Percentiles rank a stretch among this genome's conserved stretches.
Conservation (phyloP, 2,329 filamentous ascomycete genomes). For the Anthostomella pinea region DNA sequence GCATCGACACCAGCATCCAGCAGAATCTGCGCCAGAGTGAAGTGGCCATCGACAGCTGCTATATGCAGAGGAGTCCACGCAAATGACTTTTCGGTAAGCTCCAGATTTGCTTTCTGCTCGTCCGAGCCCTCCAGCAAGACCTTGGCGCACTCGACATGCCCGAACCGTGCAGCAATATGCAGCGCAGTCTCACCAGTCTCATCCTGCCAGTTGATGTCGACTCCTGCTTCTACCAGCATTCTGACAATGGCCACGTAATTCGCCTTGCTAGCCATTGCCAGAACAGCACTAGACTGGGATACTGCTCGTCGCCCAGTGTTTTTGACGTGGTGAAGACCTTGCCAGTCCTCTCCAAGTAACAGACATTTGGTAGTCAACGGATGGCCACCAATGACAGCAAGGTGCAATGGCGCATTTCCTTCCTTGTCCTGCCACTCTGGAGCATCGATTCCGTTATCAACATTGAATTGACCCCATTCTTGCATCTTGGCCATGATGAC, state of each 20-base stretch:
- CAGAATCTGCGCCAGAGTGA: slow-evolving; percentile 71
- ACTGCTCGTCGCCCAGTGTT: slow-evolving; percentile 66
- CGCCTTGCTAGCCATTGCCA: slow-evolving; percentile 83
- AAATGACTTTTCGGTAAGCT: slow-evolving; percentile 79
- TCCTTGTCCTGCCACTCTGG: slow-evolving; percentile 88
- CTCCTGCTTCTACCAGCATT: slow-evolving; percentile 82
- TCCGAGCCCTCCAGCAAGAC: slow-evolving; percentile 69
- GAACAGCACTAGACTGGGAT: slow-evolving; percentile 80
- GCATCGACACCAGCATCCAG: slow-evolving; percentile 75
- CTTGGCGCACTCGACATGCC: slow-evolving; percentile 75
- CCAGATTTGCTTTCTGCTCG: slow-evolving; percentile 70
- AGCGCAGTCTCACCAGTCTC: slow-evolving; percentile 86
- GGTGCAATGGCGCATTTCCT: slow-evolving; percentile 84
- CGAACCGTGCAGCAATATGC: slow-evolving; percentile 87
- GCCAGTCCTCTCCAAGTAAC: slow-evolving; percentile 76
- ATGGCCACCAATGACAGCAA: slow-evolving; percentile 90
- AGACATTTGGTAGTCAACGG: slow-evolving; percentile 79
- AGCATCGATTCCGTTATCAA: slow-evolving; percentile 82
- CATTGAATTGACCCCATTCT: slow-evolving; percentile 82
- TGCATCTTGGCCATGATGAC: slow-evolving; percentile 86
- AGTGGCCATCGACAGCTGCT: slow-evolving; percentile 83
- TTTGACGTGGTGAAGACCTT: slow-evolving; percentile 60
- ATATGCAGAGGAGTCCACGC: slow-evolving; percentile 96
- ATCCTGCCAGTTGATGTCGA: slow-evolving; percentile 92
- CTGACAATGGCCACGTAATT: slow-evolving; percentile 83